phyloP scores from a whole-genome alignment of 768 basidiomycete species.

The Trametes maxima region DNA sequence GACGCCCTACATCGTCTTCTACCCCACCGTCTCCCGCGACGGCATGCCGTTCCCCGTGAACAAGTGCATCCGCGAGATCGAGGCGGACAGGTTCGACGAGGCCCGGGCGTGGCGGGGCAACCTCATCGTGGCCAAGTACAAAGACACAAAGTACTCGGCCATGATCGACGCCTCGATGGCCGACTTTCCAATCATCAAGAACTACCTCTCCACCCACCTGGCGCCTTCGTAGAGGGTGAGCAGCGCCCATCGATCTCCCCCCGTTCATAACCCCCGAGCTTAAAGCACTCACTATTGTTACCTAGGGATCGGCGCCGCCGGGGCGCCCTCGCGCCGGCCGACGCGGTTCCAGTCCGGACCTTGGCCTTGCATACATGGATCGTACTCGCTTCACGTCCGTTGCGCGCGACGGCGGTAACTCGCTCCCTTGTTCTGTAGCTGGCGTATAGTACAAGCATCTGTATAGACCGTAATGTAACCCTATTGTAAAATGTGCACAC shows the following conservation, averaged over 20 bases:
- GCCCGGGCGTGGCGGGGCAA: constrained; percentile 78
- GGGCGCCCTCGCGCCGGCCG: constrained; percentile 1
- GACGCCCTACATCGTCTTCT: constrained; percentile 81
- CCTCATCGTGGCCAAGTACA: constrained; percentile 74
- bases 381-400: neutral
- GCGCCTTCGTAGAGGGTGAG: constrained; percentile 42
- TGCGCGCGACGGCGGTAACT: neutral
- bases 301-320: constrained; percentile 2
- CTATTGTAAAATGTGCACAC: constrained; percentile 15
- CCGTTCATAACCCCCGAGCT: constrained; percentile 10
- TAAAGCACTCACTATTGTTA: constrained; percentile 16
- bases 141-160: constrained; percentile 44
- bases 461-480: constrained; percentile 6
- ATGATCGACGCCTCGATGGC: constrained; percentile 81
- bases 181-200: constrained; percentile 81
- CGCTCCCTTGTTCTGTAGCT: constrained; percentile 18
- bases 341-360: neutral
- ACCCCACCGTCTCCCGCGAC: constrained; percentile 73
- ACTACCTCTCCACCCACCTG: constrained; percentile 71
- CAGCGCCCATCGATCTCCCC: constrained; percentile 9
- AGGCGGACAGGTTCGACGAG: constrained; percentile 62
- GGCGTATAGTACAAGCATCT: constrained; percentile 17
- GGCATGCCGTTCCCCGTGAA: constrained; percentile 84
- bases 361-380: neutral
- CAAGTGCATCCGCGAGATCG: constrained; percentile 74